Percentiles rank a stretch among this genome's conserved stretches.
Evolutionary conservation across 2,329 filamentous ascomycete genomes (phyloP).

Genomic region (Kalmusia sp.): DNA sequence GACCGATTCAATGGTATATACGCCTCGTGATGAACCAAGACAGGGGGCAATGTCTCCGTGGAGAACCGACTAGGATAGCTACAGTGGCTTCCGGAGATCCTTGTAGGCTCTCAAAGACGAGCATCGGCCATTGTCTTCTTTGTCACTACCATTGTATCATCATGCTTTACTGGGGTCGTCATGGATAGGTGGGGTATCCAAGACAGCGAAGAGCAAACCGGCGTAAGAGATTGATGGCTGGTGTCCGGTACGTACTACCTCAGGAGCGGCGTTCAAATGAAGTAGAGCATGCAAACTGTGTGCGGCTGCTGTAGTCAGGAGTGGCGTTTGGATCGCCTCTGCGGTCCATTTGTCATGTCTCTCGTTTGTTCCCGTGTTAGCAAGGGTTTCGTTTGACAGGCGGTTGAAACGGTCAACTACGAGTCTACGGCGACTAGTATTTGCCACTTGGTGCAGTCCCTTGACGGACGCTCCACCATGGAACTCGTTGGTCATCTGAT

Average conservation of each 20-base stretch:
- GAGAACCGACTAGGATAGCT: slow-evolving; percentile 10
- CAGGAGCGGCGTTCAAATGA: background rate
- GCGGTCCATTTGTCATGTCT: slow-evolving; percentile 7
- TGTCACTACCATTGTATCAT: background rate
- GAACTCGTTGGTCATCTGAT: slow-evolving; percentile 42
- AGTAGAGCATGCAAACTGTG: background rate
- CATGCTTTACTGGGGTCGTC: background rate
- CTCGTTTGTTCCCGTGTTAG: slow-evolving; percentile 8
- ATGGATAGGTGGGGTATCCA: background rate
- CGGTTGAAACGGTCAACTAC: slow-evolving; percentile 28
- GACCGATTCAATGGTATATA: slow-evolving; percentile 17
- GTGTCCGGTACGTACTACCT: background rate
- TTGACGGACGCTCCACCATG: slow-evolving; percentile 23
- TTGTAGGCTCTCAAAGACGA: slow-evolving; percentile 8
- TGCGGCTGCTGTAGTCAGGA: background rate
- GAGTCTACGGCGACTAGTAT: slow-evolving; percentile 20
- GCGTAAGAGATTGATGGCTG: background rate
- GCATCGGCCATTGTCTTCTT: background rate
- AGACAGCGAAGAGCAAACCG: slow-evolving; percentile 1
- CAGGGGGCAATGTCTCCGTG: background rate
- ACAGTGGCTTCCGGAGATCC: slow-evolving; percentile 16
- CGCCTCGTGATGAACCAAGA: slow-evolving; percentile 18
- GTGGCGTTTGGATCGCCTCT: slow-evolving; percentile 1
- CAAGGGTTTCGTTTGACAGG: slow-evolving; percentile 18
- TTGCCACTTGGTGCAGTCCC: slow-evolving; percentile 31